Percentiles rank a stretch among this genome's conserved stretches.
These are phyloP conservation scores for Oryza nivara DNA, from an alignment of 176 grass and related monocot species.

Conservation along the genomic window DNA sequence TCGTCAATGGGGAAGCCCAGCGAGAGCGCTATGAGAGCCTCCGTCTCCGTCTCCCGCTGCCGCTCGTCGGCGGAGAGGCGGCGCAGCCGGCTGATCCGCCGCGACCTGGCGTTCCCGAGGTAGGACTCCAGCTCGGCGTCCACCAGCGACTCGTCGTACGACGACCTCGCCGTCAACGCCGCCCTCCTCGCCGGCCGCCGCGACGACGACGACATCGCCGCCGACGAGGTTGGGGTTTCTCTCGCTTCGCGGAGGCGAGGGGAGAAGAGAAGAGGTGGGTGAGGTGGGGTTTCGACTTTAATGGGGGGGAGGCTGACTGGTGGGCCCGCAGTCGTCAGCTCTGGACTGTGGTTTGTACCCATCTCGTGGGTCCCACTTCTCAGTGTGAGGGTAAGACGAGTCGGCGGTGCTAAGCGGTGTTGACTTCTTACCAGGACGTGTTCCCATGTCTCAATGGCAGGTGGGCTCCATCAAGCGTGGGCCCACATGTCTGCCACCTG, in stretches of 20 bases:
- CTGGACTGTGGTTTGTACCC: too few species aligned
- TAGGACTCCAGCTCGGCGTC: conserved; percentile 66
- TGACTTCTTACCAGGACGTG: background rate
- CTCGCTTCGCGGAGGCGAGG: background rate
- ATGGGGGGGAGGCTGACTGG: background rate
- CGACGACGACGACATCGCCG: conserved; percentile 25
- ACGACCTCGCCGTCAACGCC: conserved; percentile 32
- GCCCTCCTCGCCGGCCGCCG: conserved; percentile 41
- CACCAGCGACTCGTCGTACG: conserved; percentile 82
- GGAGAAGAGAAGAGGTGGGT: background rate
- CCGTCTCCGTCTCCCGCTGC: conserved; percentile 87
- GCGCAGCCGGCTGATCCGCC: conserved; percentile 54
- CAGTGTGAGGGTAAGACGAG: background rate
- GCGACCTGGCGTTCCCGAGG: conserved; percentile 54
- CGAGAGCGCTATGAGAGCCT: conserved; percentile 88
- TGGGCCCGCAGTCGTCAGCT: background rate
- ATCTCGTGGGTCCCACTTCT: background rate
- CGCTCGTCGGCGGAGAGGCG: conserved; percentile 64
- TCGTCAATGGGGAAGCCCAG: conserved; percentile 82
- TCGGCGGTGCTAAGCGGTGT: background rate
- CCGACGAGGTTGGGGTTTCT: background rate
- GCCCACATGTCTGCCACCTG: background rate
- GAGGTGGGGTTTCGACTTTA: too few species aligned
- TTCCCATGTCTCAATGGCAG: too few species aligned
- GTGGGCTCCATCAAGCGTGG: background rate